Evolutionary conservation across 2,329 filamentous ascomycete species (phyloP).

Genomic region (Microdochium paspali): DNA sequence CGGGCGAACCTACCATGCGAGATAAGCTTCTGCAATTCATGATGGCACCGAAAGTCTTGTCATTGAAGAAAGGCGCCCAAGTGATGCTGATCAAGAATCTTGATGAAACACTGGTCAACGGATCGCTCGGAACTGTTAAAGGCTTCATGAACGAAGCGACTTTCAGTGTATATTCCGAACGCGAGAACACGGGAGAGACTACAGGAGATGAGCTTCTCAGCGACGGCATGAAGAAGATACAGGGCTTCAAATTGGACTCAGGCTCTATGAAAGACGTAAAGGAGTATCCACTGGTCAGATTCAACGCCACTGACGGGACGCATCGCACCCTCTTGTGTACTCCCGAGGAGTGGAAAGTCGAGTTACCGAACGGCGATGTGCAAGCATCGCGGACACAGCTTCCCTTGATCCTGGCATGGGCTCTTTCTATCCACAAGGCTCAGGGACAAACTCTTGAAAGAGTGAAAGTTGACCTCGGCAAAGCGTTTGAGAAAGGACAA

Average conservation of each 20-base stretch:
- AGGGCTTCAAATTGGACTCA: constrained; percentile 32
- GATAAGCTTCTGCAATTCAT: constrained; percentile 79
- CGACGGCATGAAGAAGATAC: constrained; percentile 40
- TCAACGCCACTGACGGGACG: constrained; percentile 69
- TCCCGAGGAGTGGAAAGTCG: constrained; percentile 91
- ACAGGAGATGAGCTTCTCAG: constrained; percentile 31
- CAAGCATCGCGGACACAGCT: constrained; percentile 78
- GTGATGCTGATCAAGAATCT: constrained; percentile 99
- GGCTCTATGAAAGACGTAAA: constrained; percentile 36
- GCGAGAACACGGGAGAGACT: constrained; percentile 26
- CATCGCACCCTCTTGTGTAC: constrained; percentile 70
- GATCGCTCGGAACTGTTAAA: constrained; percentile 78
- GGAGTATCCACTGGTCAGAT: constrained; percentile 77
- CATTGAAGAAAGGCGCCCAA: constrained; percentile 84
- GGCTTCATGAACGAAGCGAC: constrained; percentile 55
- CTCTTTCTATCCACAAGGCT: constrained; percentile 94
- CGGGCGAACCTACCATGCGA: constrained; percentile 60
- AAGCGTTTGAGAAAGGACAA: constrained; percentile 93
- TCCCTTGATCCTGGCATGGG: constrained; percentile 92
- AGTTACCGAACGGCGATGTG: constrained; percentile 88
- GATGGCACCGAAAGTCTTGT: constrained; percentile 78
- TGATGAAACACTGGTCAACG: constrained; percentile 88
- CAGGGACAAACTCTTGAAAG: constrained; percentile 90
- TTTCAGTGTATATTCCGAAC: constrained; percentile 22
- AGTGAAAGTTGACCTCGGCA: constrained; percentile 87